A percentile compares a stretch with the other conserved stretches of the same genome.
These are phyloP conservation scores for Leccinum fallax DNA, from an alignment of 1,284 basidiomycete genomes.

Conservation along the genomic window DNA sequence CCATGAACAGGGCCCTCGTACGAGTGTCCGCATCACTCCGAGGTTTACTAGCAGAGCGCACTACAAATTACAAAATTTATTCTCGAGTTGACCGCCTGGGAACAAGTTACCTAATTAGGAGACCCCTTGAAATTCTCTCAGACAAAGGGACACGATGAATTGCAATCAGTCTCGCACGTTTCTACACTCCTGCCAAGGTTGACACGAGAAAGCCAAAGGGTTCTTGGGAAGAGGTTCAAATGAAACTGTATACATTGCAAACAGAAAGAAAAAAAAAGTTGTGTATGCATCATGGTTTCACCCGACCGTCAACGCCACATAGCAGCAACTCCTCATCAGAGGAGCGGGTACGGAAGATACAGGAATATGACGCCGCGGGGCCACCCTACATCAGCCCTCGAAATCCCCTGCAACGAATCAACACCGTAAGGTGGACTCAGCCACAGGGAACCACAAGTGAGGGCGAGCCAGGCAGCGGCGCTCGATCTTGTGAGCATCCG, in stretches of 20 bases:
- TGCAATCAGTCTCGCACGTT: not conserved
- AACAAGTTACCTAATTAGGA: constrained; percentile 8
- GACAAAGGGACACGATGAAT: not conserved
- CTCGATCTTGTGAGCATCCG: constrained; percentile 71
- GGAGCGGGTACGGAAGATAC: constrained; percentile 63
- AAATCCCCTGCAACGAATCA: constrained; percentile 46
- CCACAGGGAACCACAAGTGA: constrained; percentile 20
- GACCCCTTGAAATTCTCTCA: not conserved
- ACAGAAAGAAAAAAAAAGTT: not conserved
- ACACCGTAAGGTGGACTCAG: constrained; percentile 53
- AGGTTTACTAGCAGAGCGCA: constrained; percentile 2
- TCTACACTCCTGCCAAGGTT: not conserved
- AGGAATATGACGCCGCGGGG: constrained; percentile 73
- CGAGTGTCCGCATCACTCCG: constrained; percentile 30
- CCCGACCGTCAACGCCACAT: constrained; percentile 77
- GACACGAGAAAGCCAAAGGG: not conserved
- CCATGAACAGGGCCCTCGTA: constrained; percentile 30
- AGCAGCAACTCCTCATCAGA: constrained; percentile 52
- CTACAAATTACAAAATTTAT: not conserved
- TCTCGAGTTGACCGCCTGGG: constrained; percentile 6
- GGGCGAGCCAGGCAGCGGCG: constrained; percentile 40
- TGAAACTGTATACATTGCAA: not conserved
- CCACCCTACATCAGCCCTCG: constrained; percentile 42
- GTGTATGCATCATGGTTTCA: constrained; percentile 79
- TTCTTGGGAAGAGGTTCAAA: not conserved